phyloP scores from a whole-genome alignment of 2,329 filamentous ascomycete species.

The Fusarium sp. region DNA sequence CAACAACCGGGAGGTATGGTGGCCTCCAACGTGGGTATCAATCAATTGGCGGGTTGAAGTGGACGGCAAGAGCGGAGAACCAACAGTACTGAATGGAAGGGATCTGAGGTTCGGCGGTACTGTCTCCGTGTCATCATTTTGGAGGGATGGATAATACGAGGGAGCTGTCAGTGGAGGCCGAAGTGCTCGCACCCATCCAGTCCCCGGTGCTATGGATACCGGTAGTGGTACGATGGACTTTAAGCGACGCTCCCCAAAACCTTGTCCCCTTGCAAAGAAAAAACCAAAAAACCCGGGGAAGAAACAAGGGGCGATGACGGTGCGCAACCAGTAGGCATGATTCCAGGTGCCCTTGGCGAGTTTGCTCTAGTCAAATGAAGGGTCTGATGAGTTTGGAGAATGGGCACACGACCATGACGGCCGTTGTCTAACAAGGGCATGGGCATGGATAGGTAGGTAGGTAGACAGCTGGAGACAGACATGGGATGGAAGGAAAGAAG shows the following conservation, averaged over 20 bases:
- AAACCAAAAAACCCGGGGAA: constrained; percentile 35
- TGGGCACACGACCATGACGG: constrained; percentile 13
- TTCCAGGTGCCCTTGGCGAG: constrained; percentile 5
- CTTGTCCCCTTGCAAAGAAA: background rate
- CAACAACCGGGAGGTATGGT: background rate
- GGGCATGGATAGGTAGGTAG: background rate
- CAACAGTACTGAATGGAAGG: background rate
- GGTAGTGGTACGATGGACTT: constrained; percentile 26
- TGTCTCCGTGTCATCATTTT: background rate
- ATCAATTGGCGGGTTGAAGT: background rate
- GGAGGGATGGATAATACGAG: background rate
- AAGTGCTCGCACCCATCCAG: constrained; percentile 10
- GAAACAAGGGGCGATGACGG: background rate
- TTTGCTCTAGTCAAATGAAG: constrained; percentile 4
- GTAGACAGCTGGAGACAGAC: background rate
- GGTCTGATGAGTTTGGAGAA: constrained; percentile 16
- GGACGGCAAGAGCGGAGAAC: background rate
- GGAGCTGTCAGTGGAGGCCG: constrained; percentile 12
- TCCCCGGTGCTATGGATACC: background rate
- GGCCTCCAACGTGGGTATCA: background rate
- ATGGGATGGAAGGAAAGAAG: constrained; percentile 19
- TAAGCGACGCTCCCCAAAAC: constrained; percentile 24
- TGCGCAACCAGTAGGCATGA: constrained; percentile 17
- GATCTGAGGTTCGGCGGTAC: background rate
- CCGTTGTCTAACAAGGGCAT: background rate